Percentiles rank a stretch among this genome's conserved stretches.
These are phyloP conservation scores for Saturnispora zaruensis DNA, from an alignment of 805 yeast genomes.

Conservation along the genomic window DNA sequence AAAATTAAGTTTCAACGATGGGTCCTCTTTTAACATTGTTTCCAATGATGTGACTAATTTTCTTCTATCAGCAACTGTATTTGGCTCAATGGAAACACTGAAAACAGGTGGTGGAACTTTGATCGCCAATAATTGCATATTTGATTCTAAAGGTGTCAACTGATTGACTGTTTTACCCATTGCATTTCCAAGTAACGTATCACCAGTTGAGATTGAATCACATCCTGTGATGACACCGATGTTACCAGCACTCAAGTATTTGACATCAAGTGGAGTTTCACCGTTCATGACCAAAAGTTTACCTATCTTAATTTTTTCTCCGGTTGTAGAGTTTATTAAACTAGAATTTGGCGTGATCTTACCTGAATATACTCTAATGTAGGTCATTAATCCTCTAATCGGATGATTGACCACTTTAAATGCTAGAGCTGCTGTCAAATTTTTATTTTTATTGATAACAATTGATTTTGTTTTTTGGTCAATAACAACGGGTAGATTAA, in stretches of 20 bases:
- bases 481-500: slow-evolving; percentile 27
- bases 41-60: slow-evolving; percentile 63
- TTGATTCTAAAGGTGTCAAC: slow-evolving; percentile 30
- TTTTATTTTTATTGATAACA: slow-evolving; percentile 47
- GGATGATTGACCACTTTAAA: slow-evolving; percentile 88
- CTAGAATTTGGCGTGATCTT: slow-evolving; percentile 51
- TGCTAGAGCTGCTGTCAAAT: slow-evolving; percentile 70
- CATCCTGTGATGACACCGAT: slow-evolving; percentile 85
- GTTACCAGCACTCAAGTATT: slow-evolving; percentile 59
- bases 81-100: slow-evolving; percentile 75
- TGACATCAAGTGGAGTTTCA: slow-evolving; percentile 68
- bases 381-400: slow-evolving; percentile 73
- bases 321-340: slow-evolving; percentile 62
- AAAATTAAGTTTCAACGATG: slow-evolving; percentile 61
- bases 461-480: slow-evolving; percentile 40
- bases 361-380: slow-evolving; percentile 85
- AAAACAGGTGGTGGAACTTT: slow-evolving; percentile 88
- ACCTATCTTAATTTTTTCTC: slow-evolving; percentile 54
- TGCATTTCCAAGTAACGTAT: slow-evolving; percentile 66
- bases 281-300: slow-evolving; percentile 82
- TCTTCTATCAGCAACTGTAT: slow-evolving; percentile 70
- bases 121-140: slow-evolving; percentile 62
- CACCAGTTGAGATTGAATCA: slow-evolving; percentile 78
- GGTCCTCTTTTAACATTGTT: slow-evolving; percentile 76
- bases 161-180: slow-evolving; percentile 34